phyloP scores from a whole-genome alignment of 257 asterid species.

The Knoxia roxburghii region DNA sequence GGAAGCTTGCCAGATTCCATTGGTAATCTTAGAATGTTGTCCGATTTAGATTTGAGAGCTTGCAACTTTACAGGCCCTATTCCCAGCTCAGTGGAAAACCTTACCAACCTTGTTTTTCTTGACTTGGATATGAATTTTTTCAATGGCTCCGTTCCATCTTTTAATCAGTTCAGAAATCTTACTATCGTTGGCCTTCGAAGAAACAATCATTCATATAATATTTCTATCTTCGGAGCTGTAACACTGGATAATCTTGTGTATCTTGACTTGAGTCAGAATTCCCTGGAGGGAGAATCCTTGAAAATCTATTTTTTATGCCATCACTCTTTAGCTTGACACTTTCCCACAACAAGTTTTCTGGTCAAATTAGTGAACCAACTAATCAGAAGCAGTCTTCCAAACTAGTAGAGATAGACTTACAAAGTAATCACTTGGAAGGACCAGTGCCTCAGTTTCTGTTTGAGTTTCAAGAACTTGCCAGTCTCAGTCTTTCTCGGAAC shows the following conservation, averaged over 20 bases:
- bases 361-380: slow-evolving; percentile 17
- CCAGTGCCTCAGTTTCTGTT: slow-evolving; percentile 44
- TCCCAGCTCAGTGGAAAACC: slow-evolving; percentile 43
- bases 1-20: slow-evolving; percentile 48
- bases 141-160: slow-evolving; percentile 43
- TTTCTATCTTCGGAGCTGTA: slow-evolving; percentile 31
- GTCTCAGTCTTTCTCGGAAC: slow-evolving; percentile 36
- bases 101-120: slow-evolving; percentile 32
- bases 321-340: slow-evolving; percentile 20
- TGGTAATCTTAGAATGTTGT: slow-evolving; percentile 36
- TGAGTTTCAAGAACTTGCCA: slow-evolving; percentile 24
- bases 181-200: slow-evolving; percentile 3
- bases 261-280: slow-evolving; percentile 39
- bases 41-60: slow-evolving; percentile 27
- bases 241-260: slow-evolving; percentile 33
- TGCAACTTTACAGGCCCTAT: slow-evolving; percentile 44
- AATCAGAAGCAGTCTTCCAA: slow-evolving; percentile 5
- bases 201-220: slow-evolving; percentile 34
- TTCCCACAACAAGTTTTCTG: slow-evolving; percentile 39
- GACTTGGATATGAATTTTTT: slow-evolving; percentile 36
- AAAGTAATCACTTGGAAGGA: slow-evolving; percentile 41
- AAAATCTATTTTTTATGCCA: slow-evolving; percentile 39
- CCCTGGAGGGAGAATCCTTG: slow-evolving; percentile 38
- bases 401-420: slow-evolving; percentile 30
- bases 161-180: slow-evolving; percentile 35